phyloP scores from a whole-genome alignment of 495 filamentous ascomycete genomes.

The Cenococcum geophilum region DNA sequence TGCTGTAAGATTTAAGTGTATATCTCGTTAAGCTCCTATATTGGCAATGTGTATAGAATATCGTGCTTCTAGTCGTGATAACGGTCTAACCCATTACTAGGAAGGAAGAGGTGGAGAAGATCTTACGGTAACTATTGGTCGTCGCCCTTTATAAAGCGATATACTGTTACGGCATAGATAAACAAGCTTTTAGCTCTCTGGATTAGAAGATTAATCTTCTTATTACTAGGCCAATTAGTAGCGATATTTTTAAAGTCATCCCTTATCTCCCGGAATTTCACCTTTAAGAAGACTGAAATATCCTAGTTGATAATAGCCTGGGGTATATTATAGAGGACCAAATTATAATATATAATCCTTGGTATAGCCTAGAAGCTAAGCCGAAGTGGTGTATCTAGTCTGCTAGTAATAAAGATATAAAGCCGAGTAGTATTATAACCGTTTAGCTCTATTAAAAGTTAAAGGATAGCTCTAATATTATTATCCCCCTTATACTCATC shows the following conservation, averaged over 20 bases:
- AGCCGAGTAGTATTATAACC: conserved; percentile 21
- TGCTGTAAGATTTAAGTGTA: no score
- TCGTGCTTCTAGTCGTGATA: no score
- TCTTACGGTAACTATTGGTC: not conserved
- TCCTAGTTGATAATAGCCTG: conserved; percentile 34
- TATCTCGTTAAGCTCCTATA: no score
- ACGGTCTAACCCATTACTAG: no score
- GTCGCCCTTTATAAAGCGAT: not conserved
- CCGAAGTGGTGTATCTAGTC: conserved; percentile 33
- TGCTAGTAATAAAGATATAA: conserved; percentile 38
- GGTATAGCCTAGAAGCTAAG: conserved; percentile 19
- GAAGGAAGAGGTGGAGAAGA: no score
- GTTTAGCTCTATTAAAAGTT: conserved; percentile 23
- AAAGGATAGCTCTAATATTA: conserved; percentile 27
- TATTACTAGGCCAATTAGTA: conserved; percentile 40
- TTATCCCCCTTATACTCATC: conserved; percentile 33
- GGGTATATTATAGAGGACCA: conserved; percentile 35
- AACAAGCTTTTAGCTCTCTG: conserved; percentile 35
- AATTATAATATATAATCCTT: conserved; percentile 14
- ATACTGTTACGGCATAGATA: not conserved
- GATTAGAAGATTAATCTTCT: conserved; percentile 32
- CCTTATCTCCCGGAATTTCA: conserved; percentile 9
- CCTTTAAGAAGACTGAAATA: conserved; percentile 33
- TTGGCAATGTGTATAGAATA: no score
- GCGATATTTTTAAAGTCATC: not conserved